Evolutionary conservation across 352 stramenopile genomes (phyloP).

Genomic region (Globisporangium solare): DNA sequence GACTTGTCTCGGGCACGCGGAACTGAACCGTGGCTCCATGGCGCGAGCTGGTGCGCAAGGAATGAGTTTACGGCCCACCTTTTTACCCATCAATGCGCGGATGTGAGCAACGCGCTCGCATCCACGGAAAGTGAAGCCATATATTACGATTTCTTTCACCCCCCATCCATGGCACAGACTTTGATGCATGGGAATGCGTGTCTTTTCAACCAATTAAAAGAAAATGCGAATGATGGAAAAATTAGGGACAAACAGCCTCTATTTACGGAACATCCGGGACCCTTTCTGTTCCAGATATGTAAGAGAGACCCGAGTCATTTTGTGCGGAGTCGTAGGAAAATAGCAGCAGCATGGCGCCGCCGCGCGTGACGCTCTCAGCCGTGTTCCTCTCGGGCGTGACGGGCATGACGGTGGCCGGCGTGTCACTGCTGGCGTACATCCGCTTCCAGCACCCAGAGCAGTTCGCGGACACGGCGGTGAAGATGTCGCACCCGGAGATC

Average conservation of each 20-base stretch:
- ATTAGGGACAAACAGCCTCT: background rate
- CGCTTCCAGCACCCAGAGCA: conserved; percentile 81
- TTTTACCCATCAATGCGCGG: too few species aligned
- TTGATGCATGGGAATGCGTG: too few species aligned
- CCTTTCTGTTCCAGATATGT: background rate
- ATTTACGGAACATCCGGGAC: background rate
- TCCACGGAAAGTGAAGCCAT: too few species aligned
- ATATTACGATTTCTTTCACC: too few species aligned
- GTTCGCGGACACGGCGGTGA: conserved; percentile 76
- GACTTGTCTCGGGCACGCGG: too few species aligned
- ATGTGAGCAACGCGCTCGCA: too few species aligned
- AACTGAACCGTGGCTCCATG: too few species aligned
- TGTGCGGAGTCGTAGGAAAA: background rate
- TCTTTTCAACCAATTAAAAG: background rate
- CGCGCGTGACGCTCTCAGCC: conserved; percentile 44
- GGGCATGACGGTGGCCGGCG: conserved; percentile 76
- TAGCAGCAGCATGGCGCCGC: conserved; percentile 23
- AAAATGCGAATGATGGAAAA: background rate
- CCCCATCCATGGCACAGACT: too few species aligned
- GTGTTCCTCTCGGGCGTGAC: conserved; percentile 70
- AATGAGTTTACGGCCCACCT: too few species aligned
- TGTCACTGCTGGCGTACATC: conserved; percentile 78
- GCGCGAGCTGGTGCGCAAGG: too few species aligned
- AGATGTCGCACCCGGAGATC: conserved; percentile 73
- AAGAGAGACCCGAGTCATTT: background rate